These are phyloP conservation scores for Cicer arietinum DNA, from an alignment of 306 rosid species.

Conservation along the genomic window DNA sequence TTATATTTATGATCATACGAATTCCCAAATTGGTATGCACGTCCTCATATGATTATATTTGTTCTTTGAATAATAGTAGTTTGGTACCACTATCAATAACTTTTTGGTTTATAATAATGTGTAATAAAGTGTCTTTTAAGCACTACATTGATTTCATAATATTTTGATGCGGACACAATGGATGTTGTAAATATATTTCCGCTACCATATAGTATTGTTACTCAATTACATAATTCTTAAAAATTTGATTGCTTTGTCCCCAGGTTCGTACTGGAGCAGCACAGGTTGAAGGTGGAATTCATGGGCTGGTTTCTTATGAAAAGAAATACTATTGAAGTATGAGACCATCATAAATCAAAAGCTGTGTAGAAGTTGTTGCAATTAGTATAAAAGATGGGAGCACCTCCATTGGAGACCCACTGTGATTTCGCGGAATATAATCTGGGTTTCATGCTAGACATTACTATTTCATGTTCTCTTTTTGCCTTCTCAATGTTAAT, in stretches of 20 bases:
- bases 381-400: slow-evolving; percentile 7
- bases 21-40: slow-evolving; percentile 7
- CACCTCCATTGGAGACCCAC: background rate
- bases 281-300: slow-evolving; percentile 94
- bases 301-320: slow-evolving; percentile 84
- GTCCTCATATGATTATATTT: background rate
- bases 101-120: background rate
- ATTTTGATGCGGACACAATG: background rate
- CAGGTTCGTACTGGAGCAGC: slow-evolving; percentile 96
- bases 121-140: background rate
- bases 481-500: background rate
- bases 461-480: background rate
- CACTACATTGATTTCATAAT: slow-evolving; percentile 5
- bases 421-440: background rate
- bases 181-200: slow-evolving; percentile 1
- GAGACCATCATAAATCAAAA: slow-evolving; percentile 35
- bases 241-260: slow-evolving; percentile 41
- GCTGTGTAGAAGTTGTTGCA: background rate
- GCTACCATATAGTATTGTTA: background rate
- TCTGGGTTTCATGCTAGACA: background rate
- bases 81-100: slow-evolving; percentile 1
- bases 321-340: slow-evolving; percentile 75
- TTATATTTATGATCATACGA: background rate
- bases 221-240: background rate
- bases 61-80: background rate